phyloP scores from a whole-genome alignment of 345 rosid species.

The Iberis pinnata region DNA sequence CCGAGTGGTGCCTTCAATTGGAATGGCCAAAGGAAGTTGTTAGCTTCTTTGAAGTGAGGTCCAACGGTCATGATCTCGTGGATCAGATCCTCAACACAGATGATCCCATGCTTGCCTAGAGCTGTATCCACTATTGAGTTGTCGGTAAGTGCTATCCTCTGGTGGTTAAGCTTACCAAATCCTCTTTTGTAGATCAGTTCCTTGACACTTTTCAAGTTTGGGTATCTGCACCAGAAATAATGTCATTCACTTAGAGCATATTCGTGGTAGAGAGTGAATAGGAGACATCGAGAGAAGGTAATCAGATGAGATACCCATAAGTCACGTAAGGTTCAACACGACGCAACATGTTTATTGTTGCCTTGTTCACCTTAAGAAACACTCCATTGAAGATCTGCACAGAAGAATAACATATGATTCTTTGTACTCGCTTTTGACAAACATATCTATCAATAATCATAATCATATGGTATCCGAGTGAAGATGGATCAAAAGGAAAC shows the following conservation, averaged over 20 bases:
- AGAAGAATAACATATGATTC: neutral
- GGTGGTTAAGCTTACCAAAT: constrained; percentile 54
- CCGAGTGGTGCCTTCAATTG: constrained; percentile 73
- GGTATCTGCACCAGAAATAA: constrained; percentile 39
- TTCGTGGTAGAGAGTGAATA: neutral
- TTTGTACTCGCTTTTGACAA: too few relatives aligned
- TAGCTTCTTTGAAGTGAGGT: constrained; percentile 57
- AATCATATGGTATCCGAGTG: too few relatives aligned
- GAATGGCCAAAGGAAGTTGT: constrained; percentile 77
- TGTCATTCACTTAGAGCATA: neutral
- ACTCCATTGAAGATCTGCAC: neutral
- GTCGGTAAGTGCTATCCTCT: constrained; percentile 49
- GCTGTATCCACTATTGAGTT: constrained; percentile 58
- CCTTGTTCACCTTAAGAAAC: neutral
- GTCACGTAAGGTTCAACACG: constrained; percentile 80
- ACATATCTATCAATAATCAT: too few relatives aligned
- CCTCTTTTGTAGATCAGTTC: constrained; percentile 80
- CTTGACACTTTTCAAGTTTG: constrained; percentile 71
- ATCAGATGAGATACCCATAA: constrained; percentile 43
- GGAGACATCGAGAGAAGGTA: neutral
- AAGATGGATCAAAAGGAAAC: too few relatives aligned
- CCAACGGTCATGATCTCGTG: constrained; percentile 83
- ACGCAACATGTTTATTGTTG: constrained; percentile 49
- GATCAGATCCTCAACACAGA: constrained; percentile 65
- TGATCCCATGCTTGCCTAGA: constrained; percentile 53